Conservation (phyloP, 75 land plant species). For the Ceratopteris richardii region DNA sequence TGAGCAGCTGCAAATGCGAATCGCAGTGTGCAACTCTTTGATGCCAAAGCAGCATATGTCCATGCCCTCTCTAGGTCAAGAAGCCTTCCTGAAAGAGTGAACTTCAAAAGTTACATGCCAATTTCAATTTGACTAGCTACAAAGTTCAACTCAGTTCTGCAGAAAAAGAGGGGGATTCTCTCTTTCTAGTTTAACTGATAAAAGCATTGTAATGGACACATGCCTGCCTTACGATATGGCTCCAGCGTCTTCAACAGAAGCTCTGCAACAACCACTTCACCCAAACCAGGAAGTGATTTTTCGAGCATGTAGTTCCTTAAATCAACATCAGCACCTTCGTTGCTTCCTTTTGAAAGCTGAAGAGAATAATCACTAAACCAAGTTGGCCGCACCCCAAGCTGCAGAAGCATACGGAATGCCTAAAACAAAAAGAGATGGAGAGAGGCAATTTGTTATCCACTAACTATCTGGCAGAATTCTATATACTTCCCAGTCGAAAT, state of each 20-base stretch:
- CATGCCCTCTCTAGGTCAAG: constrained; percentile 63
- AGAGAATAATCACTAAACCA: constrained; percentile 46
- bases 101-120: neutral
- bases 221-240: constrained; percentile 83
- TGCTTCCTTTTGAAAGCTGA: constrained; percentile 10
- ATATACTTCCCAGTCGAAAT: no score
- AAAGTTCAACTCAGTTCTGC: no score
- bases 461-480: neutral
- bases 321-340: constrained; percentile 36
- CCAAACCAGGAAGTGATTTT: constrained; percentile 52
- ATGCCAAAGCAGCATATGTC: constrained; percentile 51
- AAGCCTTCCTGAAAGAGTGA: constrained; percentile 53
- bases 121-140: no score
- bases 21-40: constrained; percentile 59
- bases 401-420: constrained; percentile 89
- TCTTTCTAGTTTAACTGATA: neutral
- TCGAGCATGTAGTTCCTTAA: constrained; percentile 77
- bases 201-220: neutral
- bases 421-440: constrained; percentile 17
- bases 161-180: no score
- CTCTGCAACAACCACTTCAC: constrained; percentile 84
- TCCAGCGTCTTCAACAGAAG: constrained; percentile 82
- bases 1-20: constrained; percentile 91
- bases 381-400: constrained; percentile 79
- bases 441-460: neutral